Evolutionary conservation across 495 filamentous ascomycete species (phyloP), one percentile per base, ranked within the genome.

Genomic region (Penicillium canariense): DNA sequence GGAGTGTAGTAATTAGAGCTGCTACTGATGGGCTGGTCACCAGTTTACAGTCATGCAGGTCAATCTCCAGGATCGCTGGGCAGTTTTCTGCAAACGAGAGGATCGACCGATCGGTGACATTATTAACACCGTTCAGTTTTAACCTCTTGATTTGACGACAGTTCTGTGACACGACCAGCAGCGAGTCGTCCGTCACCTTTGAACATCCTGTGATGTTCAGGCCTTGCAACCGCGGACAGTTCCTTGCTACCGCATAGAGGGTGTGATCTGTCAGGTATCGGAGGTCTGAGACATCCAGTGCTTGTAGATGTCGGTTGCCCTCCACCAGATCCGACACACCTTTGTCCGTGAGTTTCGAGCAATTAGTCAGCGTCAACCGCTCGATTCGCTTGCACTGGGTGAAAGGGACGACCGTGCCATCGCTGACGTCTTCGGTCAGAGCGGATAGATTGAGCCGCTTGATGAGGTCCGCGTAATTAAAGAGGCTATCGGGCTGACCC

Each of bases 41-140:
- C 23, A 82, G 76, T 26, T 80, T 82, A 75, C 94, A 97, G 62
- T 88, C 85, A 60, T 96, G 88, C 26, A 97, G 83, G 66, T 99
- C 95, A 54, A 97, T 96, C 70, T 99, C 95, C 35, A 99, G 81
- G 28, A 99, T 90, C 46, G 96, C 88, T 6, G 85, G 88, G 68
- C 92, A 97, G 67, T 91, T 82, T 25, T 85, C 76, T 28, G 95
- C 95, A 63, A 97, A 93, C 7, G 90, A 87, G 40, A 89, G 65
- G 61, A 97, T 85, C 3, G 92, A 85, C 18, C 74, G 75, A 65
- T 97, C 88, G 14, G 85, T 89, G 15, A 96, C 71, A 64, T 94
- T 85, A 15, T 65, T 61, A 63, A 95, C 96, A 20, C 90, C 86
- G 68, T 97, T 97, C 47, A 99, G 79, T 81, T 99, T 99, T 52